phyloP scores from a whole-genome alignment of 2,329 filamentous ascomycete species.

The Zelopaecilomyces penicillatus region DNA sequence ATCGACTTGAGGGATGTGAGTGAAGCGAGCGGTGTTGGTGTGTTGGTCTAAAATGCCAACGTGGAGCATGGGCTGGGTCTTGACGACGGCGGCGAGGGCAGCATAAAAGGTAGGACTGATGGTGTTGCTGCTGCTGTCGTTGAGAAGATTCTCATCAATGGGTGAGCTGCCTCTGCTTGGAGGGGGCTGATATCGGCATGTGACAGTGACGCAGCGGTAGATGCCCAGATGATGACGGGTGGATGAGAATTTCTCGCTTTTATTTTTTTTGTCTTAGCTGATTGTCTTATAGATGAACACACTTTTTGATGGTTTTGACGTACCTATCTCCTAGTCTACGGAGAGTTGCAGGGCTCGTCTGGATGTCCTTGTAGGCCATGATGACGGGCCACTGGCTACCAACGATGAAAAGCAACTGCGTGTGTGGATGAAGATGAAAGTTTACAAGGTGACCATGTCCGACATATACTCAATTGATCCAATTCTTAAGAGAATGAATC shows the following conservation, averaged over 20 bases:
- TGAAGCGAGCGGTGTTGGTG: slow-evolving; percentile 34
- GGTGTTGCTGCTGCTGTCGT: not conserved
- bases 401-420: too few species aligned
- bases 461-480: too few species aligned
- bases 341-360: too few species aligned
- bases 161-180: not conserved
- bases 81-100: slow-evolving; percentile 32
- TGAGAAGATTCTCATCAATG: not conserved
- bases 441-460: too few species aligned
- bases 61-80: slow-evolving; percentile 37
- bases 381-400: too few species aligned
- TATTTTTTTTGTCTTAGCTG: too few species aligned
- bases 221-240: slow-evolving; percentile 38
- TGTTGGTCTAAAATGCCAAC: slow-evolving; percentile 40
- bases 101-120: slow-evolving; percentile 20
- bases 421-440: too few species aligned
- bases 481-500: too few species aligned
- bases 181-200: slow-evolving; percentile 31
- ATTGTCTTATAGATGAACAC: too few species aligned
- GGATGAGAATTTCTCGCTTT: slow-evolving; percentile 36
- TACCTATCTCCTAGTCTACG: too few species aligned
- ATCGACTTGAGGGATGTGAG: slow-evolving; percentile 33
- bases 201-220: slow-evolving; percentile 38
- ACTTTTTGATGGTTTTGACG: too few species aligned
- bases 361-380: too few species aligned